Percentiles rank a stretch among this genome's conserved stretches.
phyloP scores from a whole-genome alignment of 306 rosid genomes.

The Begonia loranthoides region DNA sequence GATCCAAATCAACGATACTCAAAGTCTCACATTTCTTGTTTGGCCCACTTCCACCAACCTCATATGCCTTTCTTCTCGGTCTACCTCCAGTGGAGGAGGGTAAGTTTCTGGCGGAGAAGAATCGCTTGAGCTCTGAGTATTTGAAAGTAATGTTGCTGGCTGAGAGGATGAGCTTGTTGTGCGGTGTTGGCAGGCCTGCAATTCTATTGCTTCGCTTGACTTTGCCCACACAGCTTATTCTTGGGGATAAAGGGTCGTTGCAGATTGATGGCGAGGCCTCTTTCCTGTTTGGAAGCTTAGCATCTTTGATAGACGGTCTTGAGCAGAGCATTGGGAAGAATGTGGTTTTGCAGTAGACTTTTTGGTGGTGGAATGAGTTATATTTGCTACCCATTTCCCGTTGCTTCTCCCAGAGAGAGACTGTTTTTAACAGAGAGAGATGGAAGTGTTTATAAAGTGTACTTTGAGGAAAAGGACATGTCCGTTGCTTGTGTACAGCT shows the following conservation, averaged over 20 bases:
- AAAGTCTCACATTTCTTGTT: constrained; percentile 1
- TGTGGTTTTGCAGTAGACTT: constrained; percentile 12
- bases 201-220: neutral
- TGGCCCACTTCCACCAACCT: constrained; percentile 5
- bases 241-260: constrained; percentile 1
- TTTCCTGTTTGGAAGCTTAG: neutral
- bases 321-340: neutral
- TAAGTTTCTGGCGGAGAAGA: neutral
- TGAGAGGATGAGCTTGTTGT: neutral
- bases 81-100: constrained; percentile 1
- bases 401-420: neutral
- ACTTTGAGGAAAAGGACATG: too few species aligned
- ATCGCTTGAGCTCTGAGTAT: neutral
- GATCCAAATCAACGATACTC: constrained; percentile 21
- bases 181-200: neutral
- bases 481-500: too few species aligned
- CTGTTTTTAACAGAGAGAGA: neutral
- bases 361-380: constrained; percentile 6
- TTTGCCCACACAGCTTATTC: constrained; percentile 2
- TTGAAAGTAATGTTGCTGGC: constrained; percentile 3
- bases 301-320: neutral
- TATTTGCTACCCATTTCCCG: constrained; percentile 11
- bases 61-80: neutral
- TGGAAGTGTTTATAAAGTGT: too few species aligned
- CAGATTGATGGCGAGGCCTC: neutral